These are phyloP conservation scores for Claviceps maximensis DNA, from an alignment of 2,329 filamentous ascomycete genomes.

Conservation along the genomic window DNA sequence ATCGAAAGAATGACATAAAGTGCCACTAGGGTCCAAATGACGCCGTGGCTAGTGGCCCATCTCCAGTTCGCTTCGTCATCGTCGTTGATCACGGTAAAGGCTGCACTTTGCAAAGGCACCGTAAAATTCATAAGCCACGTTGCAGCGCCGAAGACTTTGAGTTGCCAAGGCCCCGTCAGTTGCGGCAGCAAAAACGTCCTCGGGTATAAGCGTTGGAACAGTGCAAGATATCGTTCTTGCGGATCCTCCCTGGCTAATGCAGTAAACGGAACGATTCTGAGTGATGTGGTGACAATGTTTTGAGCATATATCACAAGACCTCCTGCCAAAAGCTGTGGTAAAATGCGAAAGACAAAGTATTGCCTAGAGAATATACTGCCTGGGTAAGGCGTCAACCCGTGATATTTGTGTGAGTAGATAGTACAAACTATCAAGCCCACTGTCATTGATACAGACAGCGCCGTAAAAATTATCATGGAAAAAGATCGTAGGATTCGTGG, in stretches of 20 bases:
- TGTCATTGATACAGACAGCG: conserved; percentile 56
- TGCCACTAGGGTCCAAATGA: conserved; percentile 65
- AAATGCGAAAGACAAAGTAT: conserved; percentile 77
- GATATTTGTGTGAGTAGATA: conserved; percentile 47
- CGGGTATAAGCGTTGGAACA: conserved; percentile 58
- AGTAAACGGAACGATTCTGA: conserved; percentile 64
- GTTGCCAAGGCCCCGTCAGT: conserved; percentile 47
- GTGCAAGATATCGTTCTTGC: conserved; percentile 45
- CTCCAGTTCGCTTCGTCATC: conserved; percentile 45
- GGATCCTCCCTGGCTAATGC: conserved; percentile 56
- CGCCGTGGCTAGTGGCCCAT: conserved; percentile 66
- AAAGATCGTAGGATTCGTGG: conserved; percentile 57
- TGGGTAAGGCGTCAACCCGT: conserved; percentile 55
- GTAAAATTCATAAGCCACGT: conserved; percentile 72
- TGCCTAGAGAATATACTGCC: conserved; percentile 53
- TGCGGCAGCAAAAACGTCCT: conserved; percentile 52
- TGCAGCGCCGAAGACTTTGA: conserved; percentile 52
- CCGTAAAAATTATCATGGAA: conserved; percentile 46
- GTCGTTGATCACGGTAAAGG: conserved; percentile 53
- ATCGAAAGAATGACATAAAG: conserved; percentile 57
- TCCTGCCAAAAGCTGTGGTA: conserved; percentile 66
- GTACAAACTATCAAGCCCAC: conserved; percentile 60
- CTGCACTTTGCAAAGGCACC: conserved; percentile 65
- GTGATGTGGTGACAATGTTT: conserved; percentile 58
- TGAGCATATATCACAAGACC: conserved; percentile 65